A percentile compares a stretch with the other conserved stretches of the same genome.
Conservation (phyloP, 805 yeast species). For the Candida adriatica region DNA sequence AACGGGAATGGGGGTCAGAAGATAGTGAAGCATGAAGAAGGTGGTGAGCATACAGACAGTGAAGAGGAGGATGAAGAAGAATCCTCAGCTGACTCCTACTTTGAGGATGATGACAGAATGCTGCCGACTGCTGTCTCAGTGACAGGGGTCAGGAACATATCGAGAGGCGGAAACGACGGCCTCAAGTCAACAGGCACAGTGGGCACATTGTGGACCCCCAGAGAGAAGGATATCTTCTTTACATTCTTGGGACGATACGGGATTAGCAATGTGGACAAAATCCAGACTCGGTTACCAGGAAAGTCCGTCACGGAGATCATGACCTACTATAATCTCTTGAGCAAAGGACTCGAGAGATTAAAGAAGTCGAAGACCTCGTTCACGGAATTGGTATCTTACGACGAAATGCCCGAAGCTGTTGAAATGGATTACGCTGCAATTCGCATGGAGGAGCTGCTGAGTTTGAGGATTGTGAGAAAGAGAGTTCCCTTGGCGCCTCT, state of each 20-base stretch:
- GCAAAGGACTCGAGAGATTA: conserved; percentile 20
- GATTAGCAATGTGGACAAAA: conserved; percentile 37
- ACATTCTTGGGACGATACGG: conserved; percentile 41
- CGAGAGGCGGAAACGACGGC: too few species aligned
- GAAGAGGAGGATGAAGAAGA: conserved; percentile 1
- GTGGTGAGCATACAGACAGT: background rate
- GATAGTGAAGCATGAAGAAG: background rate
- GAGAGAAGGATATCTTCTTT: conserved; percentile 49
- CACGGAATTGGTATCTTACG: conserved; percentile 28
- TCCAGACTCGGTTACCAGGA: conserved; percentile 30
- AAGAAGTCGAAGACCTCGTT: conserved; percentile 19
- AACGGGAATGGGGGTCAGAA: too few species aligned
- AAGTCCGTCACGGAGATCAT: conserved; percentile 40
- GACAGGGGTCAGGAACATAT: too few species aligned
- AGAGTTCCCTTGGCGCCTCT: background rate
- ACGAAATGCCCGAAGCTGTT: conserved; percentile 43
- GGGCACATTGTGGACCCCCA: conserved; percentile 10
- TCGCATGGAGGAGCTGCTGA: conserved; percentile 33
- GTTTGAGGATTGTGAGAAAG: background rate
- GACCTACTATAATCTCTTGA: conserved; percentile 36
- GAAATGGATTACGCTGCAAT: conserved; percentile 42
- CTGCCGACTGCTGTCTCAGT: too few species aligned
- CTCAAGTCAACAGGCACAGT: background rate
- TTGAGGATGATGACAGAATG: too few species aligned
- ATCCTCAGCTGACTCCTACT: too few species aligned